Evolutionary conservation across 2,329 filamentous ascomycete genomes (phyloP).

Genomic region (Claviceps citrina): DNA sequence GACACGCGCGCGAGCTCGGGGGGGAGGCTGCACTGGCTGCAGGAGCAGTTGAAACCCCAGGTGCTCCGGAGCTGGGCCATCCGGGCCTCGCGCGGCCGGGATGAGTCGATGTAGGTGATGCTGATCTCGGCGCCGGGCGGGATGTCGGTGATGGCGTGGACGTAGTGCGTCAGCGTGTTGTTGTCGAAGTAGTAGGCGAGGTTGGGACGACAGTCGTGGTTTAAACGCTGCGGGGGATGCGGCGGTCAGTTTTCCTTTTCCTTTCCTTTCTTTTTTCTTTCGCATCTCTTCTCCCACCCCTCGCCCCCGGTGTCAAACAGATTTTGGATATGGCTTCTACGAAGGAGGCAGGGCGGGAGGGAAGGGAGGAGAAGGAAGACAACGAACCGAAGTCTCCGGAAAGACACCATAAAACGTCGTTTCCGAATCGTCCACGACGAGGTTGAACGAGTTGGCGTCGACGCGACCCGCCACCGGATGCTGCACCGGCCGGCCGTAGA

Average conservation of each 20-base stretch:
- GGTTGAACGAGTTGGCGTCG: conserved; percentile 8
- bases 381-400: conserved; percentile 9
- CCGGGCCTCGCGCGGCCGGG: conserved; percentile 13
- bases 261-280: background rate
- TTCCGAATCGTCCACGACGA: background rate
- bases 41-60: conserved; percentile 28
- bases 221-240: conserved; percentile 20
- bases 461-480: conserved; percentile 6
- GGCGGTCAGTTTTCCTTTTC: background rate
- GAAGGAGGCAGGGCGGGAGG: no score
- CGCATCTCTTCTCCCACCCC: no score
- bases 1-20: conserved; percentile 16
- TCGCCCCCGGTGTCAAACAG: no score
- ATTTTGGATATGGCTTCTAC: no score
- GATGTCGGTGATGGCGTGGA: conserved; percentile 25
- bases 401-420: conserved; percentile 3
- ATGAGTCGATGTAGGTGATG: conserved; percentile 25
- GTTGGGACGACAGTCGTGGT: conserved; percentile 31
- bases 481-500: conserved; percentile 1
- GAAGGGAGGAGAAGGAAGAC: no score
- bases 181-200: conserved; percentile 28
- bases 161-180: conserved; percentile 22
- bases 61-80: conserved; percentile 14
- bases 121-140: conserved; percentile 27
- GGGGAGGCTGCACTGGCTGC: conserved; percentile 22